Percentiles rank a stretch among this genome's conserved stretches.
These are phyloP conservation scores for Lolium perenne DNA, from an alignment of 176 grass and related monocot genomes.

Conservation along the genomic window DNA sequence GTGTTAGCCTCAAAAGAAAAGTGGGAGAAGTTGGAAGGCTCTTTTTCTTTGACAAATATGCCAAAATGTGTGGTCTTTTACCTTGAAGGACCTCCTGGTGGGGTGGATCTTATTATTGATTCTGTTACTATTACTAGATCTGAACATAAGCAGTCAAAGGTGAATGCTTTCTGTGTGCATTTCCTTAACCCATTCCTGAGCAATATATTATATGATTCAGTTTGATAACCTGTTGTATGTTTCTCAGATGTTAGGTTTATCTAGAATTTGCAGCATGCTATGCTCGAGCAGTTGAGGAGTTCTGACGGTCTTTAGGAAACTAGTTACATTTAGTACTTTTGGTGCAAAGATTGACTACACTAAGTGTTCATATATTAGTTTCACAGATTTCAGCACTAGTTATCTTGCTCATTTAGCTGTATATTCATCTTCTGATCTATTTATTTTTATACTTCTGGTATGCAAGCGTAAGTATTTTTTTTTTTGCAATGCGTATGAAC, in stretches of 20 bases:
- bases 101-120: constrained; percentile 80
- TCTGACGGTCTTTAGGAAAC: background rate
- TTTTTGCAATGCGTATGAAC: background rate
- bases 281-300: background rate
- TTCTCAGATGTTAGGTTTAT: constrained; percentile 12
- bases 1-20: constrained; percentile 58
- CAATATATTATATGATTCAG: background rate
- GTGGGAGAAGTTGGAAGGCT: constrained; percentile 96
- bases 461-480: background rate
- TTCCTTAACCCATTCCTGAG: constrained; percentile 28
- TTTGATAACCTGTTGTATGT: constrained; percentile 9
- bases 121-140: constrained; percentile 64
- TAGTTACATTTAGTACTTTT: constrained; percentile 6
- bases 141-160: constrained; percentile 48
- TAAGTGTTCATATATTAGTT: background rate
- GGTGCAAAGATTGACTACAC: background rate
- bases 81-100: constrained; percentile 85
- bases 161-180: constrained; percentile 35
- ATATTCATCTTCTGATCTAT: constrained; percentile 11
- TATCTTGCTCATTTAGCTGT: background rate
- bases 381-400: background rate
- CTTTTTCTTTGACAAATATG: constrained; percentile 73
- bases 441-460: background rate
- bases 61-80: constrained; percentile 86
- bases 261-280: constrained; percentile 26